Conservation (phyloP, 1,284 basidiomycete species). For the Microbotryum scabiosae region DNA sequence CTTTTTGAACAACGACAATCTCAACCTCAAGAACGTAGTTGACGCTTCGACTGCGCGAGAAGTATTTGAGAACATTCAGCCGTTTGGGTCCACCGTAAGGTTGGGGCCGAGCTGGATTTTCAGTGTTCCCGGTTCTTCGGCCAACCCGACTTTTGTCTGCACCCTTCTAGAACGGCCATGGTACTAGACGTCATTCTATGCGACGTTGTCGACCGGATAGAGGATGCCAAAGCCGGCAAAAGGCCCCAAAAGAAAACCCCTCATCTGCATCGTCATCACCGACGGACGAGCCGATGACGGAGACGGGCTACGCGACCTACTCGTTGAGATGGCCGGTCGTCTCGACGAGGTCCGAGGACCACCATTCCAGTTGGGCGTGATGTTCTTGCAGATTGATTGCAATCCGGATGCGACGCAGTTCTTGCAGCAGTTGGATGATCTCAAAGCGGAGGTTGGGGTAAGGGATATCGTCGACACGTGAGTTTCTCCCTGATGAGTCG, state of each 20-base stretch:
- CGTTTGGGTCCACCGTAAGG: slow-evolving; percentile 9
- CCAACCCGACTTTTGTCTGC: too few species aligned
- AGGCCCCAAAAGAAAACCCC: slow-evolving; percentile 17
- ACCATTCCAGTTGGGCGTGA: slow-evolving; percentile 29
- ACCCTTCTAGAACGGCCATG: slow-evolving; percentile 8
- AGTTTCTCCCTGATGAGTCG: too few species aligned
- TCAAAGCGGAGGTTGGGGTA: slow-evolving; percentile 23
- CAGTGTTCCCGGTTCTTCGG: neutral
- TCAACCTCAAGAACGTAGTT: slow-evolving; percentile 5
- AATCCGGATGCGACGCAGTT: slow-evolving; percentile 26
- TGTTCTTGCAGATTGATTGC: slow-evolving; percentile 27
- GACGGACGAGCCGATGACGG: slow-evolving; percentile 27
- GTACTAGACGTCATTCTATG: slow-evolving; percentile 22
- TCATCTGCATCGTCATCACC: slow-evolving; percentile 20
- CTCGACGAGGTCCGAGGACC: slow-evolving; percentile 24
- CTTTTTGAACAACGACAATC: slow-evolving; percentile 12
- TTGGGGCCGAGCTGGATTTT: neutral
- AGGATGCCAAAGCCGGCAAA: slow-evolving; percentile 20
- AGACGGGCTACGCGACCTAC: slow-evolving; percentile 14
- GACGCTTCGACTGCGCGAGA: slow-evolving; percentile 1
- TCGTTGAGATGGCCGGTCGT: slow-evolving; percentile 27
- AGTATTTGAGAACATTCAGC: slow-evolving; percentile 6
- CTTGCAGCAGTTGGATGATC: slow-evolving; percentile 27
- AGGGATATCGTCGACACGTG: slow-evolving; percentile 22
- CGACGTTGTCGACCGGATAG: slow-evolving; percentile 22